Base-by-base conservation (phyloP, 495 filamentous ascomycete genomes). In the Halenospora varia region DNA sequence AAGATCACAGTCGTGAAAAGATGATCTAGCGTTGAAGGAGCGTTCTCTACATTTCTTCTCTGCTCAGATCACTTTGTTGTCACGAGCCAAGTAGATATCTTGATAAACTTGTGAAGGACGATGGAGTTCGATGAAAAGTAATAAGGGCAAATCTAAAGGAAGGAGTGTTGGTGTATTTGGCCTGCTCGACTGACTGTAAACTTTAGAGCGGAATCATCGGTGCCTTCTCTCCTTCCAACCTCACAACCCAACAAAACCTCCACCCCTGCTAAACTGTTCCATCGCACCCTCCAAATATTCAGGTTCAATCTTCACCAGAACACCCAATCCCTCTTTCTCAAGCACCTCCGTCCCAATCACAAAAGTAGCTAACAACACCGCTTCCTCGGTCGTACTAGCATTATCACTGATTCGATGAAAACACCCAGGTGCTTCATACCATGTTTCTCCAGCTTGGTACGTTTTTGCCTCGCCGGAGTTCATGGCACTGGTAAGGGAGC, bases 281-380 rank as follows among this genome's bases (percentile, higher is more conserved):
- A 51, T 15, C 8, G 20, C 48, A 9, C 13, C 17, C 48, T 20
- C 17, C 23, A 25, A 22, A 49, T 63, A 64, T 17, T 64, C 61
- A 24, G 56, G 52, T 53, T 64, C 61, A 57, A 64, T 60, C 17
- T 56, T 42, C n/a, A 64, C 61, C 26, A 64, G 25, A 25, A 51
- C 61, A 15, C 1, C 49, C 10, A 56, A 20, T 15, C 61, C 61
- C 18, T 1, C 26, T 15, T 51, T 19, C 18, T 55, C 51, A 2
- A 64, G 9, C 1, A 53, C 51, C 51, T 64, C 39, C n/a, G 59
- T 65, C 10, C 58, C 54, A 4, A 65, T 23, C 10, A 65, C 25
- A 20, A 64, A 35, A 6, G 56, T 56, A 24, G 48, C 61, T n/a
- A 64, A 4, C 4, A 64, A 17, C 1, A 13, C 45, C 29, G 57